Conservation (phyloP, 2,329 filamentous ascomycete species). For the Aspergillus quadrilineatus region DNA sequence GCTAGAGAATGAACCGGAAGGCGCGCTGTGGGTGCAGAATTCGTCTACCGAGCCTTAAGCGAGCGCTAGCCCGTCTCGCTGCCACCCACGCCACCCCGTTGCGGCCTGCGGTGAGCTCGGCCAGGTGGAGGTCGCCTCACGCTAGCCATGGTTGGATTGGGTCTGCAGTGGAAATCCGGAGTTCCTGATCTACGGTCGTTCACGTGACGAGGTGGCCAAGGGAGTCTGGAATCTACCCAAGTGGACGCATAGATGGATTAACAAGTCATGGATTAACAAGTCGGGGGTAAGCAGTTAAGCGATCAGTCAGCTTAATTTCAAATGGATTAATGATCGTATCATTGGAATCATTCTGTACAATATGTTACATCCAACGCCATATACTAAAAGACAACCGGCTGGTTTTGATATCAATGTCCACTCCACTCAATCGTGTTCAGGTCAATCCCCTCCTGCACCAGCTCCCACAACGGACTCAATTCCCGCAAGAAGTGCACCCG, state of each 20-base stretch:
- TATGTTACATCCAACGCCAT: constrained; percentile 29
- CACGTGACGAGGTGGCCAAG: neutral
- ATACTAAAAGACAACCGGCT: neutral
- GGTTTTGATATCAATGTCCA: constrained; percentile 59
- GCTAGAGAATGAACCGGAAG: constrained; percentile 37
- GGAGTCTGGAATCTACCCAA: no score
- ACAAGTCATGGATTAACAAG: no score
- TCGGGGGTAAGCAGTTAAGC: no score
- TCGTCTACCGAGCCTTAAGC: constrained; percentile 19
- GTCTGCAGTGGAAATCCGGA: no score
- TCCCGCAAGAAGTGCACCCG: constrained; percentile 91
- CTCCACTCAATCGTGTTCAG: constrained; percentile 97
- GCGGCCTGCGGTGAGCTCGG: constrained; percentile 23
- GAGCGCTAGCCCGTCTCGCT: constrained; percentile 22
- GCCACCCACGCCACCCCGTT: constrained; percentile 30
- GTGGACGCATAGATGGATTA: no score
- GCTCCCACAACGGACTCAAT: constrained; percentile 92
- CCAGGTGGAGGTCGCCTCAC: constrained; percentile 1
- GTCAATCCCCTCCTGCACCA: constrained; percentile 95
- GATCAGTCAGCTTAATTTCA: no score
- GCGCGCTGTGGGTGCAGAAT: constrained; percentile 17
- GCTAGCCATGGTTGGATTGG: neutral
- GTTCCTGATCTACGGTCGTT: neutral
- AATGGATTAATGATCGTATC: neutral
- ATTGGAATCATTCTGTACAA: constrained; percentile 18